Percentiles rank a stretch among this genome's conserved stretches.
phyloP scores from a whole-genome alignment of 768 basidiomycete genomes.

The Sutorius australiensis region DNA sequence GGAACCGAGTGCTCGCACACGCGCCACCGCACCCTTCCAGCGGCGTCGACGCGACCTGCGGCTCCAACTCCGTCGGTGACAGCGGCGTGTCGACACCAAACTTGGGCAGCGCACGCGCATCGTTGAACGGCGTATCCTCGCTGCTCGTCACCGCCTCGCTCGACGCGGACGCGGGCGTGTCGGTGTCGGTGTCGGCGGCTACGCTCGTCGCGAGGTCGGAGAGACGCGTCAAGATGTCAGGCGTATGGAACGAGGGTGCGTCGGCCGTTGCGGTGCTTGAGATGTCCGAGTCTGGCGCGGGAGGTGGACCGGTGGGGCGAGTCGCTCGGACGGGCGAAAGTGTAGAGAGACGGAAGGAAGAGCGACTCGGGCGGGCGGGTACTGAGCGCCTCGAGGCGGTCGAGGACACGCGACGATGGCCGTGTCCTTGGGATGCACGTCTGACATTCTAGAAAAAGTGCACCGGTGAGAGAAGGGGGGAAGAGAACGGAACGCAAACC shows the following conservation, averaged over 20 bases:
- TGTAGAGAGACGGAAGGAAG: slow-evolving; percentile 25
- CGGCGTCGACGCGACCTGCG: slow-evolving; percentile 10
- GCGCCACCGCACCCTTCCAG: neutral
- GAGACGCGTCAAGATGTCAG: slow-evolving; percentile 15
- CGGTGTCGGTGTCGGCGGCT: neutral
- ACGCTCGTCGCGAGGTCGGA: slow-evolving; percentile 11
- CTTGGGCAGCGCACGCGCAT: slow-evolving; percentile 14
- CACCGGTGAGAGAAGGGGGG: neutral
- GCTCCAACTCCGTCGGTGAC: slow-evolving; percentile 7
- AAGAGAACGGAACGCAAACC: slow-evolving; percentile 14
- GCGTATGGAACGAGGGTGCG: slow-evolving; percentile 5
- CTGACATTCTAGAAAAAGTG: slow-evolving; percentile 19
- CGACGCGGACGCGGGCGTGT: slow-evolving; percentile 14
- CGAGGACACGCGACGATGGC: slow-evolving; percentile 22
- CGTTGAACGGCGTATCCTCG: slow-evolving; percentile 21
- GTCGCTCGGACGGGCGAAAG: slow-evolving; percentile 11
- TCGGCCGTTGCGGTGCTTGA: neutral
- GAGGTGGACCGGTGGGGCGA: neutral
- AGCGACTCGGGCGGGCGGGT: slow-evolving; percentile 5
- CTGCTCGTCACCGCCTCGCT: slow-evolving; percentile 6
- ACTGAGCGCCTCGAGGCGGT: slow-evolving; percentile 16
- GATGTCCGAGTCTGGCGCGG: neutral
- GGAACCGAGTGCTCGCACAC: slow-evolving; percentile 14
- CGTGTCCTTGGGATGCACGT: slow-evolving; percentile 14
- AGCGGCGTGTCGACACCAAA: slow-evolving; percentile 8